Conservation (phyloP, 139 green algal species). For the Cymbomonas tetramitiformis region DNA sequence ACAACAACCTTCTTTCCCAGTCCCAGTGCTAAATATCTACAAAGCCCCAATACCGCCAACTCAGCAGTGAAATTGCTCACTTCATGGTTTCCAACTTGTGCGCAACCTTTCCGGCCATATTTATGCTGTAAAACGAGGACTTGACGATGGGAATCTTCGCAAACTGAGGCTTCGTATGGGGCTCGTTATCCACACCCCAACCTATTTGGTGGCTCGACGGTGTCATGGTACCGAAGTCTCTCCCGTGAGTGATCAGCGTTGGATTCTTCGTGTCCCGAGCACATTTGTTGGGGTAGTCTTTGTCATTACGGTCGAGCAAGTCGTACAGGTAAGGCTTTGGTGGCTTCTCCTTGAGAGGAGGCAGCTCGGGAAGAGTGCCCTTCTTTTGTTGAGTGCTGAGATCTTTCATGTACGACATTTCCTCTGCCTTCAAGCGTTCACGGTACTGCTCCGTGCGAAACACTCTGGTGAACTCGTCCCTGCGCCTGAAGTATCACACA, state of each 20-base stretch:
- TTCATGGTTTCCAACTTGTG: no score
- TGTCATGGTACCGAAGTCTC: slow-evolving; percentile 30
- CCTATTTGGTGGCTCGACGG: slow-evolving; percentile 29
- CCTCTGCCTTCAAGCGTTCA: slow-evolving; percentile 46
- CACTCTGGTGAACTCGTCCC: slow-evolving; percentile 66
- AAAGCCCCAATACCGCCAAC: no score
- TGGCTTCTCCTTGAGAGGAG: neutral
- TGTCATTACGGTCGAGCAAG: slow-evolving; percentile 54
- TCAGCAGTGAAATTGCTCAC: no score
- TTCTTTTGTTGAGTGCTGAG: neutral
- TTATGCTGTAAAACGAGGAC: slow-evolving; percentile 71
- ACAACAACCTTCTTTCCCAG: no score
- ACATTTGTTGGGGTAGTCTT: slow-evolving; percentile 7
- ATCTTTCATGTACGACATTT: neutral
- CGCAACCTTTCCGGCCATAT: no score
- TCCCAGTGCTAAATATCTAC: no score
- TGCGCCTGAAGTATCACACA: no score
- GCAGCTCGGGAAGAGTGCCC: neutral
- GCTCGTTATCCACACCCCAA: neutral
- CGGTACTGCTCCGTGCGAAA: slow-evolving; percentile 61
- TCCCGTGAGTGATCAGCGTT: slow-evolving; percentile 41
- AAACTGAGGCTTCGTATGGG: slow-evolving; percentile 47
- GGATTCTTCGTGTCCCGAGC: slow-evolving; percentile 59
- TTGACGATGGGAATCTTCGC: slow-evolving; percentile 49
- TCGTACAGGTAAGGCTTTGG: slow-evolving; percentile 51